Conservation (phyloP, 1,284 basidiomycete species). For the Trichosporon ovoides region DNA sequence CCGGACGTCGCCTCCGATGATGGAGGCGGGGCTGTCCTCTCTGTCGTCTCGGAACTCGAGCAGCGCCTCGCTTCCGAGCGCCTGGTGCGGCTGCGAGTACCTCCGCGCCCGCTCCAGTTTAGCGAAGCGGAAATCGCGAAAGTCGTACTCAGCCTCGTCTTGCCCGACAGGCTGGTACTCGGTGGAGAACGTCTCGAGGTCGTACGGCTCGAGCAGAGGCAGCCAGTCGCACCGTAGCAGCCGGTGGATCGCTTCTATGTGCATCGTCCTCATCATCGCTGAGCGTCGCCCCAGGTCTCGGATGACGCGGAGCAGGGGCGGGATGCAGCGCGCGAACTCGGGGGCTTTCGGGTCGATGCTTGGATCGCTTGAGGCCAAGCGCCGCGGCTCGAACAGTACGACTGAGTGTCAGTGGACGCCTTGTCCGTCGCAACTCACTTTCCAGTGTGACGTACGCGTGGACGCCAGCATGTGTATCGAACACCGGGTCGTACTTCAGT, state of each 20-base stretch:
- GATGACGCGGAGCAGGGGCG: constrained; percentile 7
- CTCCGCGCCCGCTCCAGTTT: constrained; percentile 10
- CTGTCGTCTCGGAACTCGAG: constrained; percentile 3
- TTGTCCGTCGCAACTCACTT: constrained; percentile 8
- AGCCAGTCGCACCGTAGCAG: constrained; percentile 11
- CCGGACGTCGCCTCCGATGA: neutral
- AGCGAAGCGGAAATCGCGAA: constrained; percentile 14
- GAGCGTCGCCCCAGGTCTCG: constrained; percentile 7
- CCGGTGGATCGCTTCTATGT: constrained; percentile 13
- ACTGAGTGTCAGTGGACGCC: constrained; percentile 9
- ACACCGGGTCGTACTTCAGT: constrained; percentile 7
- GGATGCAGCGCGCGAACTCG: neutral
- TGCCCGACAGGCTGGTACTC: constrained; percentile 12
- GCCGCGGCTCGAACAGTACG: constrained; percentile 17
- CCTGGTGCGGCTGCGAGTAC: neutral
- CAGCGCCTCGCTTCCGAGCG: neutral
- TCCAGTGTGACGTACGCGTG: constrained; percentile 19
- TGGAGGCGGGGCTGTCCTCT: too few relatives aligned
- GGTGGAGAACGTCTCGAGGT: constrained; percentile 10
- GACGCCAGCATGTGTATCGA: constrained; percentile 14
- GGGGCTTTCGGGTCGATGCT: constrained; percentile 9
- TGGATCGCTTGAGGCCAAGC: constrained; percentile 11
- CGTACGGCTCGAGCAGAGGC: constrained; percentile 1
- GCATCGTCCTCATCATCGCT: constrained; percentile 3
- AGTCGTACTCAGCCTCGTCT: constrained; percentile 16